Conservation (phyloP, 2,329 filamentous ascomycete species). For the Verticillium longisporum region DNA sequence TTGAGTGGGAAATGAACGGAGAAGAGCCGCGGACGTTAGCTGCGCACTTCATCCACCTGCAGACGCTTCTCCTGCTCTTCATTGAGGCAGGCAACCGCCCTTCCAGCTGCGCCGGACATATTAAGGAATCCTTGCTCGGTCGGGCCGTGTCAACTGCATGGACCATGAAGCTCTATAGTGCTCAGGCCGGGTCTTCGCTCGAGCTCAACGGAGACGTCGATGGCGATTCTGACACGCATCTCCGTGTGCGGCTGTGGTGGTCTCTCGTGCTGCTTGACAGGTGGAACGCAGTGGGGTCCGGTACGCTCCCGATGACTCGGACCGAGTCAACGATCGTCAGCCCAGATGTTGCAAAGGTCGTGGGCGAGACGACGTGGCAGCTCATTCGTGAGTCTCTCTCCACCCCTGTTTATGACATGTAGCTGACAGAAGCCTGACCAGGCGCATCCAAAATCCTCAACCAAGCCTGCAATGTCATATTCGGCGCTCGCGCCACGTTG, state of each 20-base stretch:
- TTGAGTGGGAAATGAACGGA: conserved; percentile 41
- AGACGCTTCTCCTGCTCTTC: conserved; percentile 59
- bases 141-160: conserved; percentile 61
- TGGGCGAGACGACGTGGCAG: conserved; percentile 59
- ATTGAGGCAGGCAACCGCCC: conserved; percentile 56
- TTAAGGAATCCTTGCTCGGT: conserved; percentile 51
- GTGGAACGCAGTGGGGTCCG: conserved; percentile 65
- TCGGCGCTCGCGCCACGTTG: conserved; percentile 12
- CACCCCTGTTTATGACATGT: not conserved
- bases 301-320: conserved; percentile 54
- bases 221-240: conserved; percentile 52
- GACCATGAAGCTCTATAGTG: conserved; percentile 53
- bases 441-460: conserved; percentile 51
- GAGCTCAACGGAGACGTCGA: conserved; percentile 38
- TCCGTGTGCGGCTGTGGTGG: conserved; percentile 65
- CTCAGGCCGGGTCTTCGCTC: conserved; percentile 24
- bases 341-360: conserved; percentile 49
- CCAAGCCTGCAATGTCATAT: conserved; percentile 28
- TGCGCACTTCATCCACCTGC: conserved; percentile 53
- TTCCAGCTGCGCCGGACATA: conserved; percentile 35
- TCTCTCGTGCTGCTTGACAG: conserved; percentile 64
- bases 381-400: conserved; percentile 50
- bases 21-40: conserved; percentile 28
- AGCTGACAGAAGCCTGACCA: conserved; percentile 15
- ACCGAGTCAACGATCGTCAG: conserved; percentile 54